Evolutionary conservation across 192 early-diverging fungal genomes (phyloP).

Genomic region (Ambispora gerdemannii): DNA sequence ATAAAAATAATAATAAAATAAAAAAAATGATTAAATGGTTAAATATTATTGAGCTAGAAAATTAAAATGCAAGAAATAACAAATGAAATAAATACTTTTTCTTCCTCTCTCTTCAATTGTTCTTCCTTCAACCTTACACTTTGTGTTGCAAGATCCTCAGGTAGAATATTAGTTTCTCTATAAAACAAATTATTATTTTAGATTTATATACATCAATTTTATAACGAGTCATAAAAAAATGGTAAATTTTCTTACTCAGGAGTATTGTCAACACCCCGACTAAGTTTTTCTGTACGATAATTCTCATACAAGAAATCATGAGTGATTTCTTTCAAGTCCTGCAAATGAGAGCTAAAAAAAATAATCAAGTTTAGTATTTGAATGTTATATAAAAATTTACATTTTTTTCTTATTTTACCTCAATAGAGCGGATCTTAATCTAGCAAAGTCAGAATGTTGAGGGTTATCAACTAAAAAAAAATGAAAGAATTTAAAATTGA

Average conservation of each 20-base stretch:
- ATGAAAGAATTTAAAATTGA: background rate
- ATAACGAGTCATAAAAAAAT: background rate
- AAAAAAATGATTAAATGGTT: background rate
- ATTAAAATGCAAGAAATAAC: background rate
- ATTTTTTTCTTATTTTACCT: no score
- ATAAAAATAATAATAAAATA: background rate
- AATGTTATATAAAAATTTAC: background rate
- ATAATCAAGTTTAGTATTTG: constrained; percentile 6
- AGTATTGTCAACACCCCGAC: constrained; percentile 39
- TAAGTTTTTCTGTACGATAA: constrained; percentile 91
- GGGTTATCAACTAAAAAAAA: constrained; percentile 79
- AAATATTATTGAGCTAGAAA: background rate
- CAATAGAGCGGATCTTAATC: constrained; percentile 86
- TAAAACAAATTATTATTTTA: background rate
- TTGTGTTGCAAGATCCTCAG: constrained; percentile 24
- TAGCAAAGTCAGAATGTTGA: constrained; percentile 95
- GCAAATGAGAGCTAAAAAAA: constrained; percentile 82
- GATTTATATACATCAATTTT: background rate
- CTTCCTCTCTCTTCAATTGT: constrained; percentile 52
- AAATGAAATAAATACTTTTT: constrained; percentile 36
- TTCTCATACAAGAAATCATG: constrained; percentile 93
- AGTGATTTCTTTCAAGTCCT: constrained; percentile 96
- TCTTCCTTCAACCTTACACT: constrained; percentile 51
- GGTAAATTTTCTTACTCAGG: constrained; percentile 39
- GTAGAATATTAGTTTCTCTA: constrained; percentile 7